Base-by-base conservation (phyloP, 306 rosid genomes). In the Herpetospermum pedunculosum region DNA sequence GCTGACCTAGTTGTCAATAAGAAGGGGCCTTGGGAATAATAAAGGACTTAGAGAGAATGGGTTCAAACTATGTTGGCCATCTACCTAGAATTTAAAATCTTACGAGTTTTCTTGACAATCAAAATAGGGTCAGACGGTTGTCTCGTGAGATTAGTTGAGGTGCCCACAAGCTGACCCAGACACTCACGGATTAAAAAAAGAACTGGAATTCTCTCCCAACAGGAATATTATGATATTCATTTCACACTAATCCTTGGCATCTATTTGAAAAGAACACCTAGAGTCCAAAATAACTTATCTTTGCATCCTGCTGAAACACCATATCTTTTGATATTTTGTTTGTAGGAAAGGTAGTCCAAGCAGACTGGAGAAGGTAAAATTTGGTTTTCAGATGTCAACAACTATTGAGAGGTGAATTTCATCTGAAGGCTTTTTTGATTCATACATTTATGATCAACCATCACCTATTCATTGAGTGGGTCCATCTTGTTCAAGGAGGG, bases 291-390 rank as follows among this genome's bases (percentile, higher is more conserved):
- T 2, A 12, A 73, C 37, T 8, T 28, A 21, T 73, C 16, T 19
- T 40, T 50, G 29, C 49, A 32, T 19, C 10, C 64, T 53, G 28
- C 76, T 34, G 13, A 35, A 35, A 52, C 48, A 34, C 49, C 54
- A 8, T 23, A 41, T 25, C 2, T 74, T 74, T 18, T 58, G 38
- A 63, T 81, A 60, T 83, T 7, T 8, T n/a, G 7, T 3, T 10
- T 83, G 88, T 84, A 95, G 99, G 85, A 41, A 92, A 88, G 88
- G 89, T 80, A 82, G 52, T 77, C 80, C 99, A 91, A 82, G 90
- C 90, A 12, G 99, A 92, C 79, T 95, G 99, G 99, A 92, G 80
- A 84, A 85, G 97, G 85, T 95, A 75, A 67, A 73, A 58, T 74
- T 67, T 81, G 74, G 25, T 62, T 79, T 84, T 68, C 76, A 13